Evolutionary conservation across 257 asterid species (phyloP).

Genomic region (Cinchona pubescens): DNA sequence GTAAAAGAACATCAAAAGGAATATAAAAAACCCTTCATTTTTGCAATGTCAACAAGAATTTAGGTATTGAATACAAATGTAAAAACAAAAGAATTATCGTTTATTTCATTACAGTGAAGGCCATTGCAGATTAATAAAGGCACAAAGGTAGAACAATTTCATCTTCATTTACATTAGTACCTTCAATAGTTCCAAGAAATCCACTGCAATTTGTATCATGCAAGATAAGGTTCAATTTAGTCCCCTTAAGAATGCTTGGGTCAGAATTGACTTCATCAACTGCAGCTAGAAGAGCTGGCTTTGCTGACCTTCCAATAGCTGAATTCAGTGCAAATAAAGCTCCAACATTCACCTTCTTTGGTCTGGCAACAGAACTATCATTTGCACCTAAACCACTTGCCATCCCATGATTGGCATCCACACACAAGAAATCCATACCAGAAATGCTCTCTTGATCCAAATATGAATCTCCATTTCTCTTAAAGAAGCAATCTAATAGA

Average conservation of each 20-base stretch:
- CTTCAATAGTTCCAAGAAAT: constrained; percentile 78
- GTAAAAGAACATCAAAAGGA: neutral
- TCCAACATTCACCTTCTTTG: constrained; percentile 61
- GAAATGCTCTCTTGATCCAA: constrained; percentile 24
- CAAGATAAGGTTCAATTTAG: constrained; percentile 53
- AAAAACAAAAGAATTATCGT: neutral
- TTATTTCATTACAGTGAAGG: neutral
- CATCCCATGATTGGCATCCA: constrained; percentile 41
- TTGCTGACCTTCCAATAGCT: constrained; percentile 69
- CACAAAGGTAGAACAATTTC: neutral
- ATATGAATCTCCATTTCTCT: constrained; percentile 26
- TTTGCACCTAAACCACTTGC: constrained; percentile 32
- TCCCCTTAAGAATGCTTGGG: constrained; percentile 43
- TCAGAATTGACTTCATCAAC: constrained; percentile 72
- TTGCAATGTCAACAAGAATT: neutral
- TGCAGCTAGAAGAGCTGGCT: constrained; percentile 74
- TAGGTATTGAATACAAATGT: neutral
- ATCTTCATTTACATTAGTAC: constrained; percentile 29
- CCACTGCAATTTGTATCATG: constrained; percentile 94
- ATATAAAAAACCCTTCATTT: too few relatives aligned
- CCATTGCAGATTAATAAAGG: too few relatives aligned
- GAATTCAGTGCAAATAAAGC: constrained; percentile 72
- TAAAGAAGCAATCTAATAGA: neutral
- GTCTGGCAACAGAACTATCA: constrained; percentile 25
- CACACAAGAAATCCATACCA: constrained; percentile 32